Evolutionary conservation across 768 basidiomycete species (phyloP).

Genomic region (Boletus edulis): DNA sequence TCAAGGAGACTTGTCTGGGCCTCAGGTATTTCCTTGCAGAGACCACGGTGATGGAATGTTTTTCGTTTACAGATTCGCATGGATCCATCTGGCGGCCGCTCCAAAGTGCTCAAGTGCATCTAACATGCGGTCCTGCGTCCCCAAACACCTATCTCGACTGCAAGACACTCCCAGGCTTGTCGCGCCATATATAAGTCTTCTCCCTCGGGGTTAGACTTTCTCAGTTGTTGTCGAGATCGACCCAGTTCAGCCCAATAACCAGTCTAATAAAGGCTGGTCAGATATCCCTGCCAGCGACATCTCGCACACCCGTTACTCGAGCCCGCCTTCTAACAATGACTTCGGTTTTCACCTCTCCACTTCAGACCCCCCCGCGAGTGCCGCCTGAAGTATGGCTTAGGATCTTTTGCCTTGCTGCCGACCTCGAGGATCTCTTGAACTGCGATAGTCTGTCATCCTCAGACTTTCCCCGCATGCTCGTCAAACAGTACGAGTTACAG

Average conservation of each 20-base stretch:
- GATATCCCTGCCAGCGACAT: background rate
- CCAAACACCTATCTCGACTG: background rate
- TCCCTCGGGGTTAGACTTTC: background rate
- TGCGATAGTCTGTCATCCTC: constrained; percentile 6
- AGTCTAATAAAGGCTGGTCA: background rate
- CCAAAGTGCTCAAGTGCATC: background rate
- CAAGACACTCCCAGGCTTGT: constrained; percentile 15
- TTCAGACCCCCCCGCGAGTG: constrained; percentile 4
- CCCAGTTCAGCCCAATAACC: background rate
- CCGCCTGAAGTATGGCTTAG: constrained; percentile 31
- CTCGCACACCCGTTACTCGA: background rate
- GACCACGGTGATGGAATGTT: background rate
- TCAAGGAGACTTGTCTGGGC: no score
- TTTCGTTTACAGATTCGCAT: background rate
- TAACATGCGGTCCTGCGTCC: background rate
- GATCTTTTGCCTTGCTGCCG: constrained; percentile 23
- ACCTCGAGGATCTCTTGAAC: constrained; percentile 9
- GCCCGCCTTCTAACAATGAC: constrained; percentile 10
- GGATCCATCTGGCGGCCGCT: background rate
- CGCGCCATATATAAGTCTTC: constrained; percentile 8
- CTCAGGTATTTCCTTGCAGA: no score
- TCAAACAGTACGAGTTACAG: constrained; percentile 14
- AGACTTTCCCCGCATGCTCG: constrained; percentile 20
- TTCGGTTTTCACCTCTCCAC: background rate
- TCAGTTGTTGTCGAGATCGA: background rate